Evolutionary conservation across 345 rosid genomes (phyloP).

Genomic region (Anacardium occidentale): DNA sequence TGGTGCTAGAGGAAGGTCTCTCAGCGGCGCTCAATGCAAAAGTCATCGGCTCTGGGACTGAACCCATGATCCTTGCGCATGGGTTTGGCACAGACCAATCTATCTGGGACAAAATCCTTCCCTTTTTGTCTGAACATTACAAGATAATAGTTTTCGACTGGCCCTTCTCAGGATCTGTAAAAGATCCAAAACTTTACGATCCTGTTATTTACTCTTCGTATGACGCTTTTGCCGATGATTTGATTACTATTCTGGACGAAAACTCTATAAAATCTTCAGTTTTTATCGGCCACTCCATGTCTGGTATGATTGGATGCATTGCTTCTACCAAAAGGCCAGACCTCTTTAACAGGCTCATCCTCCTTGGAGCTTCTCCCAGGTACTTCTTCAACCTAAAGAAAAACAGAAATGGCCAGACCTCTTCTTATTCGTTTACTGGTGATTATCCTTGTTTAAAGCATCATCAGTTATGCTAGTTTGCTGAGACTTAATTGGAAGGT

Average conservation of each 20-base stretch:
- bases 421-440: neutral
- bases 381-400: constrained; percentile 2
- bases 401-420: neutral
- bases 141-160: constrained; percentile 70
- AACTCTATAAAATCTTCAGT: constrained; percentile 37
- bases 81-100: constrained; percentile 78
- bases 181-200: constrained; percentile 54
- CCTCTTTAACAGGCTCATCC: constrained; percentile 56
- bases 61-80: constrained; percentile 55
- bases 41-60: constrained; percentile 47
- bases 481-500: neutral
- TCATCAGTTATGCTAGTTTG: neutral
- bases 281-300: constrained; percentile 82
- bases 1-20: constrained; percentile 38
- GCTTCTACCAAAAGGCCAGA: constrained; percentile 75
- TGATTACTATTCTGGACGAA: constrained; percentile 59
- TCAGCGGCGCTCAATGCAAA: constrained; percentile 61
- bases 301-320: constrained; percentile 79
- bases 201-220: constrained; percentile 54
- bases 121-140: constrained; percentile 42
- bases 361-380: constrained; percentile 77
- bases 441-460: neutral
- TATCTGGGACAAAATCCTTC: constrained; percentile 56
- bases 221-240: constrained; percentile 56
- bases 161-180: constrained; percentile 64